Percentiles rank a stretch among this genome's conserved stretches.
Evolutionary conservation across 139 green algal species (phyloP).

Genomic region (Chloropicon primus): DNA sequence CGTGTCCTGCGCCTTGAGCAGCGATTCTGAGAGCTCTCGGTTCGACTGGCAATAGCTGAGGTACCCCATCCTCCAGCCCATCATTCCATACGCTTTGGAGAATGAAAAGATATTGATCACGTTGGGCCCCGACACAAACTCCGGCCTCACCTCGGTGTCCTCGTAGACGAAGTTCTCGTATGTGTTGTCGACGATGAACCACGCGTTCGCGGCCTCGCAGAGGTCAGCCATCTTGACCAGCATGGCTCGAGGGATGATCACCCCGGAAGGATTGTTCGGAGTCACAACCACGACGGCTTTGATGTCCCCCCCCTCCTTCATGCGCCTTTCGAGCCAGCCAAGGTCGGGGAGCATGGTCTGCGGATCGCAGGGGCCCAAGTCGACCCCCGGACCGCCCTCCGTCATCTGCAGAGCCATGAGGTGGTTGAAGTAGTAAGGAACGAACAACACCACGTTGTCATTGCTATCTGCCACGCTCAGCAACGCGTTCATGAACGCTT

Average conservation of each 20-base stretch:
- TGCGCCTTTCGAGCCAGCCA: constrained; percentile 27
- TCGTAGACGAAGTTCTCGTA: constrained; percentile 84
- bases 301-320: too few relatives aligned
- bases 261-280: constrained; percentile 25
- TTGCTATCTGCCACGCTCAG: constrained; percentile 52
- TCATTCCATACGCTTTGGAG: constrained; percentile 79
- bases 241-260: constrained; percentile 44
- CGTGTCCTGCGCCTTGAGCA: constrained; percentile 86
- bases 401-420: constrained; percentile 60
- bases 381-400: constrained; percentile 21
- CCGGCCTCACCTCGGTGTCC: constrained; percentile 28
- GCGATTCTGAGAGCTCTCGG: constrained; percentile 14
- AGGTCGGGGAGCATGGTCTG: constrained; percentile 36
- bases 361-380: constrained; percentile 26
- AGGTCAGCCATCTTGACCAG: constrained; percentile 41
- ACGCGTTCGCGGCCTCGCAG: constrained; percentile 40
- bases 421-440: constrained; percentile 95
- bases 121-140: constrained; percentile 40
- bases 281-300: background rate
- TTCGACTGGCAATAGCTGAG: constrained; percentile 37
- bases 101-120: constrained; percentile 79
- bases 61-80: constrained; percentile 81
- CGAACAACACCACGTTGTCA: constrained; percentile 69
- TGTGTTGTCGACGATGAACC: constrained; percentile 89
- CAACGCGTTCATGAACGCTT: constrained; percentile 78